Conservation (phyloP, 768 basidiomycete genomes). For the Naganishia vishniacii region DNA sequence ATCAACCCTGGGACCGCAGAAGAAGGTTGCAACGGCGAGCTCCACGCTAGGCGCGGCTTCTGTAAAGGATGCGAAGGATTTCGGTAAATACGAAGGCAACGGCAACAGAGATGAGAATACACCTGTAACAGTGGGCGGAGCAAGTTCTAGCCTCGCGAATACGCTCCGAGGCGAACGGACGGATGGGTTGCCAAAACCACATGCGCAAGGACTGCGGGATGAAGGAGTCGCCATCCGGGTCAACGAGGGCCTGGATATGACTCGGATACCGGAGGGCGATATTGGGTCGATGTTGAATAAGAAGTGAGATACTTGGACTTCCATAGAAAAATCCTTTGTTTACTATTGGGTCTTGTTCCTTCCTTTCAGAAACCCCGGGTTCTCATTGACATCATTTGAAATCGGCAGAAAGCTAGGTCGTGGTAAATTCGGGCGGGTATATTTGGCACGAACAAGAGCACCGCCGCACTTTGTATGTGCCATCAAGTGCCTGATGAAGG, state of each 20-base stretch:
- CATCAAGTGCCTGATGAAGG: conserved; percentile 93
- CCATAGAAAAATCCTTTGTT: no score
- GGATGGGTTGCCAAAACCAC: background rate
- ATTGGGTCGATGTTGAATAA: conserved; percentile 37
- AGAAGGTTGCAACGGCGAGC: conserved; percentile 19
- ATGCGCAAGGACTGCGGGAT: conserved; percentile 57
- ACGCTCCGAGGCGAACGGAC: background rate
- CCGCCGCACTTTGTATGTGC: conserved; percentile 89
- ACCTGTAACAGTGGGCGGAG: conserved; percentile 8
- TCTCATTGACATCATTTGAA: conserved; percentile 59
- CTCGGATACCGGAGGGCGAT: conserved; percentile 13
- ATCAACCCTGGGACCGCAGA: conserved; percentile 16
- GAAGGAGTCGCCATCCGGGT: conserved; percentile 58
- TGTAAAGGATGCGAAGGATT: conserved; percentile 17
- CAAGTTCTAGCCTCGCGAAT: conserved; percentile 28
- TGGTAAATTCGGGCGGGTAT: conserved; percentile 97
- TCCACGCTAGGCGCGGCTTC: background rate
- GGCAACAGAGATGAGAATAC: background rate
- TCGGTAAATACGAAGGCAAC: conserved; percentile 92
- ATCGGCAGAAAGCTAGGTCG: conserved; percentile 96
- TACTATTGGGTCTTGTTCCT: background rate
- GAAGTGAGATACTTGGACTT: conserved; percentile 25
- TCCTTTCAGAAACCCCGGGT: conserved; percentile 3
- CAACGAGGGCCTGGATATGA: conserved; percentile 8
- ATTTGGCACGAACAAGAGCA: conserved; percentile 90